Conservation (phyloP, 1,139 yeast species). For the Barnettozyma hawaiiensis region DNA sequence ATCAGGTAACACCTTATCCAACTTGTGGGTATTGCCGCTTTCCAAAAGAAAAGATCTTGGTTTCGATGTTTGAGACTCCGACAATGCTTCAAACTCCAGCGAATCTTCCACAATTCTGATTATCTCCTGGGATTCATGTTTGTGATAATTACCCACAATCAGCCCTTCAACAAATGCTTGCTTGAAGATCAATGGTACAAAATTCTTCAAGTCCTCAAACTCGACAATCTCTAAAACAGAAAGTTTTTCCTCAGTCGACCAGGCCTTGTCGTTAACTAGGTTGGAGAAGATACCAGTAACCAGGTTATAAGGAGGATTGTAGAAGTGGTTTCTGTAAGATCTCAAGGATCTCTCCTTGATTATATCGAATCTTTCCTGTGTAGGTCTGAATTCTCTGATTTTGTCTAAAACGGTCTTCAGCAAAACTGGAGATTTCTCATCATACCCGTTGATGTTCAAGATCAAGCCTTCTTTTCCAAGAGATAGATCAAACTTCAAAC, state of each 20-base stretch:
- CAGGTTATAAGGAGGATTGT: conserved; percentile 69
- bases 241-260: conserved; percentile 58
- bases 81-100: conserved; percentile 28
- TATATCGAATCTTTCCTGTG: conserved; percentile 54
- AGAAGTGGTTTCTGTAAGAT: conserved; percentile 66
- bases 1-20: conserved; percentile 53
- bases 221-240: conserved; percentile 43
- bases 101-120: conserved; percentile 36
- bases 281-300: conserved; percentile 57
- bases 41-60: conserved; percentile 49
- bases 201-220: conserved; percentile 46
- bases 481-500: conserved; percentile 53
- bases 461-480: conserved; percentile 68
- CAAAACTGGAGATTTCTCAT: conserved; percentile 67
- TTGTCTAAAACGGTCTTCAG: conserved; percentile 54
- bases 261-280: conserved; percentile 65
- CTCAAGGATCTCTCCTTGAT: conserved; percentile 60
- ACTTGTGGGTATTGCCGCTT: conserved; percentile 40
- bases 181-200: conserved; percentile 41
- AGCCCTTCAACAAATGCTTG: conserved; percentile 56
- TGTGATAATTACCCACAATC: conserved; percentile 71
- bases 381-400: conserved; percentile 48
- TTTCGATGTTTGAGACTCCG: conserved; percentile 33
- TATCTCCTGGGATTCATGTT: conserved; percentile 49
- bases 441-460: conserved; percentile 69